Evolutionary conservation across 1,139 yeast genomes (phyloP).

Genomic region (Suhomyces bolitotheri): DNA sequence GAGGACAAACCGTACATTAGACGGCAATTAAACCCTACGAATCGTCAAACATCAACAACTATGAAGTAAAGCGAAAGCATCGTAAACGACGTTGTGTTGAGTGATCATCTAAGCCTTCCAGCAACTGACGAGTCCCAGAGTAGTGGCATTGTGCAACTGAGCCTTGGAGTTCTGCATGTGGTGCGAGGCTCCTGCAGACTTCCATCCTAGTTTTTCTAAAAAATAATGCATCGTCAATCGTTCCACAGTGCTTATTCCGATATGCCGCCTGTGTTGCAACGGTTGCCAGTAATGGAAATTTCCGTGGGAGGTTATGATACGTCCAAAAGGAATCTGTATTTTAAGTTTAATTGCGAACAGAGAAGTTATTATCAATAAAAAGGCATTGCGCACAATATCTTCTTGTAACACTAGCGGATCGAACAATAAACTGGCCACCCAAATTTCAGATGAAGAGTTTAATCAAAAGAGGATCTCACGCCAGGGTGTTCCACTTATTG

Average conservation of each 20-base stretch:
- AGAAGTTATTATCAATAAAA: constrained; percentile 3
- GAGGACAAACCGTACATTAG: too few species aligned
- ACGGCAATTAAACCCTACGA: too few species aligned
- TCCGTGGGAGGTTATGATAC: constrained; percentile 2
- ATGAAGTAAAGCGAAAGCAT: too few species aligned
- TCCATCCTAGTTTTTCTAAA: constrained; percentile 7
- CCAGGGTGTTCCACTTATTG: too few species aligned
- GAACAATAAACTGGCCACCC: background rate
- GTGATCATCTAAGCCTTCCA: background rate
- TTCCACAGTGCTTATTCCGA: constrained; percentile 5
- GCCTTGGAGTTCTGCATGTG: too few species aligned
- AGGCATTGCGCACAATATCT: background rate
- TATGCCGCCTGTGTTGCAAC: constrained; percentile 9
- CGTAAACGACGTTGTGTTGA: too few species aligned
- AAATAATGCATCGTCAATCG: constrained; percentile 10
- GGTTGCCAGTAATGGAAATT: constrained; percentile 5
- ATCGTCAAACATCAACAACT: too few species aligned
- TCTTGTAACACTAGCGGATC: too few species aligned
- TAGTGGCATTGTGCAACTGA: too few species aligned
- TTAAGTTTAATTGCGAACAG: constrained; percentile 8
- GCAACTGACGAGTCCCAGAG: background rate
- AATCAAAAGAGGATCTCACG: too few species aligned
- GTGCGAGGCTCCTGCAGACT: constrained; percentile 8
- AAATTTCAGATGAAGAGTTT: too few species aligned
- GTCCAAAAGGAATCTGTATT: background rate